Percentiles rank a stretch among this genome's conserved stretches.
These are phyloP conservation scores for Diplodia intermedia DNA, from an alignment of 2,329 filamentous ascomycete species.

Conservation along the genomic window DNA sequence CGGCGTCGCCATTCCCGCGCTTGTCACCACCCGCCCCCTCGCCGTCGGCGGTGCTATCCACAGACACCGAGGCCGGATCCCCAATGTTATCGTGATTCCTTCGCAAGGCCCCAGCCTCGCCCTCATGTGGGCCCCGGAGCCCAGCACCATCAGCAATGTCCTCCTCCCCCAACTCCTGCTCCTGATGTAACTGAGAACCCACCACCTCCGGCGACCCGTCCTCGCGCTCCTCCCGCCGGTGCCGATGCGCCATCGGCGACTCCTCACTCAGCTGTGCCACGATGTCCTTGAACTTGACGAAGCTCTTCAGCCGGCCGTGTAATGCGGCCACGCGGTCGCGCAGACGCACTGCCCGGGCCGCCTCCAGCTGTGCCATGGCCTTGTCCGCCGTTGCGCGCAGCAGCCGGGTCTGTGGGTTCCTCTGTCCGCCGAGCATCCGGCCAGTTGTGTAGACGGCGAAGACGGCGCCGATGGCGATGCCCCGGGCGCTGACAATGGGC, in stretches of 20 bases:
- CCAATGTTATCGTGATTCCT: too few species aligned
- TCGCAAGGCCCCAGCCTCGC: too few species aligned
- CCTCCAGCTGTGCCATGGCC: conserved; percentile 34
- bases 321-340: background rate
- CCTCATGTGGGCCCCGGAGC: too few species aligned
- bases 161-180: too few species aligned
- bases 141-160: too few species aligned
- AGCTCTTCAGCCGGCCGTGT: background rate
- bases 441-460: conserved; percentile 30
- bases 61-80: background rate
- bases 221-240: too few species aligned
- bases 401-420: conserved; percentile 13
- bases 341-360: background rate
- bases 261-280: background rate
- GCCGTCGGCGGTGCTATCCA: background rate
- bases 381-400: conserved; percentile 28
- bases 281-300: background rate
- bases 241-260: too few species aligned
- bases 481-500: conserved; percentile 31
- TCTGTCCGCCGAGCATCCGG: conserved; percentile 8
- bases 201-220: too few species aligned
- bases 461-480: conserved; percentile 34
- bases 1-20: too few species aligned
- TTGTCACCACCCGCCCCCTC: background rate
- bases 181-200: too few species aligned